Conservation (phyloP, 2,329 filamentous ascomycete species). For the Huntiella omanensis region DNA sequence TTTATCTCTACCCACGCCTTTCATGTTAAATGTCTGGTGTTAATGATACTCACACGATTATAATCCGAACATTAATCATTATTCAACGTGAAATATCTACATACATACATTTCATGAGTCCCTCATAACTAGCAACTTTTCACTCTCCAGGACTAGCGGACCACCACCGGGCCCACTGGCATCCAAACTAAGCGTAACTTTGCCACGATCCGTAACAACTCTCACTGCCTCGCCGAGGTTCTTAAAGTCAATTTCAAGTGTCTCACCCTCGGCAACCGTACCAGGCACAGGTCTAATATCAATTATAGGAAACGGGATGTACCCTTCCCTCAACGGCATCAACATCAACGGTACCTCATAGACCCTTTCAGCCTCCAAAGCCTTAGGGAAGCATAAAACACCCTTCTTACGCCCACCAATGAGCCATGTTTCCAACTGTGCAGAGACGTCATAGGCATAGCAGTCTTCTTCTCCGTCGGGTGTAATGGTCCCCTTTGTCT, state of each 20-base stretch:
- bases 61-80: not conserved
- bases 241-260: constrained; percentile 53
- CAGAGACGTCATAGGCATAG: constrained; percentile 68
- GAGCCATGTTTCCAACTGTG: constrained; percentile 61
- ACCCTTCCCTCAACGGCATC: constrained; percentile 62
- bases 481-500: not conserved
- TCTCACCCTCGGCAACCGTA: constrained; percentile 14
- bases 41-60: not conserved
- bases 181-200: constrained; percentile 56
- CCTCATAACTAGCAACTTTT: constrained; percentile 18
- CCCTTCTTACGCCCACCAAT: constrained; percentile 65
- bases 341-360: constrained; percentile 46
- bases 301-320: constrained; percentile 56
- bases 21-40: not conserved
- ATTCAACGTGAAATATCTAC: not conserved
- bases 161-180: constrained; percentile 45
- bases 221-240: constrained; percentile 61
- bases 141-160: constrained; percentile 46
- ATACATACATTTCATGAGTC: not conserved
- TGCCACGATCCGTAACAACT: constrained; percentile 51
- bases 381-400: constrained; percentile 45
- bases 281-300: constrained; percentile 41
- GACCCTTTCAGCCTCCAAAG: not conserved
- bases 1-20: too few species aligned
- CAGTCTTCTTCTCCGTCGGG: constrained; percentile 18